phyloP scores from a whole-genome alignment of 2,329 filamentous ascomycete genomes.

The Orbilia oligospora region DNA sequence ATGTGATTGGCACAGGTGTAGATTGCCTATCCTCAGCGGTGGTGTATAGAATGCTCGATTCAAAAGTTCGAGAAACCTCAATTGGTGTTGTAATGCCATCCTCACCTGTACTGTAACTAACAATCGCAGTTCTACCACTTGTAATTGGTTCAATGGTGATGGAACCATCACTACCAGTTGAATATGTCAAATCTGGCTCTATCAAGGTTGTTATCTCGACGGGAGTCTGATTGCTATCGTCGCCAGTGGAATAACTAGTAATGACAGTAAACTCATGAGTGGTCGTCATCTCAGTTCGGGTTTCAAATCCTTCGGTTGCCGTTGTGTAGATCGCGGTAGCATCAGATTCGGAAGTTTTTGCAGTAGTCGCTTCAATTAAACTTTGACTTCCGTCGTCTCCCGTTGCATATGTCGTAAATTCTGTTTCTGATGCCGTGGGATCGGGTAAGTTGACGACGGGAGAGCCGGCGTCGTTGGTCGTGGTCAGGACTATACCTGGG shows the following conservation, averaged over 20 bases:
- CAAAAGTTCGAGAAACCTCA: background rate
- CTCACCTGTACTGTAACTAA: slow-evolving; percentile 12
- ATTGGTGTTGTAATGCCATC: background rate
- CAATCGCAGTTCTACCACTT: background rate
- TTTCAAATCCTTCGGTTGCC: background rate
- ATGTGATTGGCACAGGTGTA: background rate
- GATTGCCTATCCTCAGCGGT: slow-evolving; percentile 14
- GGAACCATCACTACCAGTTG: slow-evolving; percentile 21
- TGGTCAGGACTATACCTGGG: background rate
- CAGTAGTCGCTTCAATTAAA: background rate
- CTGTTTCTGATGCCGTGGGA: background rate
- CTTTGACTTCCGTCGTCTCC: slow-evolving; percentile 14
- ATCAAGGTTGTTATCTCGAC: background rate
- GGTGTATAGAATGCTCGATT: background rate
- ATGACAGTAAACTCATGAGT: background rate
- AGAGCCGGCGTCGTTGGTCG: background rate
- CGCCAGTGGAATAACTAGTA: background rate
- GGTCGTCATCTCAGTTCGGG: background rate
- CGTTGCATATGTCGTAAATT: background rate
- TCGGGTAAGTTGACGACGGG: background rate
- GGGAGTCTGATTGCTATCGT: background rate
- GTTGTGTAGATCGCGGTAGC: background rate
- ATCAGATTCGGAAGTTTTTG: background rate
- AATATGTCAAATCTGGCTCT: slow-evolving; percentile 9
- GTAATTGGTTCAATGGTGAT: slow-evolving; percentile 12